Evolutionary conservation across 1,139 yeast species (phyloP).

Genomic region (Eremothecium coryli): DNA sequence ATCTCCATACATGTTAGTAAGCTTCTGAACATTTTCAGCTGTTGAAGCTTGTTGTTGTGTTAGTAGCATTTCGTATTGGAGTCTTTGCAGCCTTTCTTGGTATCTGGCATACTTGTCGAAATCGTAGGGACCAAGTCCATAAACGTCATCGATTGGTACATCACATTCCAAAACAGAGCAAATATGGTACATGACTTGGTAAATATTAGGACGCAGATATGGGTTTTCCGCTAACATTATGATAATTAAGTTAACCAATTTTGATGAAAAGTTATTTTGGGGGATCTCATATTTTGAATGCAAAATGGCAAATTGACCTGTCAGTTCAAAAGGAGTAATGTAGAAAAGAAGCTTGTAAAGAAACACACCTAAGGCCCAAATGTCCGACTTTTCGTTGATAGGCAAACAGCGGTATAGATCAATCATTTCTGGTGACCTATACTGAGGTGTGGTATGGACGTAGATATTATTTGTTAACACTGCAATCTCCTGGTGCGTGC

Average conservation of each 20-base stretch:
- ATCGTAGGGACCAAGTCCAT: slow-evolving; percentile 34
- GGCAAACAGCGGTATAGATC: slow-evolving; percentile 79
- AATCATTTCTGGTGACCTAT: slow-evolving; percentile 93
- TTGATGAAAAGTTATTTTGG: slow-evolving; percentile 41
- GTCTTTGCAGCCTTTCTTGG: slow-evolving; percentile 30
- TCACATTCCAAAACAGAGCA: slow-evolving; percentile 46
- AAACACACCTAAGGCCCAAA: slow-evolving; percentile 94
- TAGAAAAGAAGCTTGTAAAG: slow-evolving; percentile 86
- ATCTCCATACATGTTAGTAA: slow-evolving; percentile 22
- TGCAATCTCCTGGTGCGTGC: slow-evolving; percentile 36
- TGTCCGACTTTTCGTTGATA: slow-evolving; percentile 87
- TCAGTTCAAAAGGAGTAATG: slow-evolving; percentile 88
- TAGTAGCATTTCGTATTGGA: slow-evolving; percentile 24
- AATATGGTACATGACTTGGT: slow-evolving; percentile 67
- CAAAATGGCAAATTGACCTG: slow-evolving; percentile 59
- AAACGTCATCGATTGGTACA: slow-evolving; percentile 43
- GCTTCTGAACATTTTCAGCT: slow-evolving; percentile 17
- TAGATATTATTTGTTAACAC: slow-evolving; percentile 71
- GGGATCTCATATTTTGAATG: slow-evolving; percentile 58
- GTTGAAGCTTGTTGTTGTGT: slow-evolving; percentile 15
- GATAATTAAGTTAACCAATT: slow-evolving; percentile 63
- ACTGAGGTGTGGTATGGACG: slow-evolving; percentile 95
- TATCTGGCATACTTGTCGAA: slow-evolving; percentile 32
- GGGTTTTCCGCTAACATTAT: slow-evolving; percentile 78
- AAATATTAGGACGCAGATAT: slow-evolving; percentile 72